Conservation (phyloP, 805 yeast species). For the Ogataea salicorniae region DNA sequence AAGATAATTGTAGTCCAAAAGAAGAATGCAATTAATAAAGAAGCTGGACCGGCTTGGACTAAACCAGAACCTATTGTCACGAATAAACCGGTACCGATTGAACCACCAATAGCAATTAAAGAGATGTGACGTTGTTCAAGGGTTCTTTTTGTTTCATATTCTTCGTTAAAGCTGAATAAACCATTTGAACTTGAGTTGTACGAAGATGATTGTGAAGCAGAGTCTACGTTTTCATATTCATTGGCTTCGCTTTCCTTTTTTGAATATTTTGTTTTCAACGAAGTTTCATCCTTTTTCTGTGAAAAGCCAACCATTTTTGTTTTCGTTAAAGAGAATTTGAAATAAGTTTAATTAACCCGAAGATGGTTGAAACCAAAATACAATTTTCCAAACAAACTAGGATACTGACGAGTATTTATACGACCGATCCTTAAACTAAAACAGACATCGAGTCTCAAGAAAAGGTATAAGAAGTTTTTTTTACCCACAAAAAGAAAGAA, state of each 20-base stretch:
- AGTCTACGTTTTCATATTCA: not conserved
- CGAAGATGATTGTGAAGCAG: slow-evolving; percentile 6
- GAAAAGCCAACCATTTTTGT: not conserved
- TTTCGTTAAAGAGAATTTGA: not conserved
- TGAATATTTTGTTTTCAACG: not conserved
- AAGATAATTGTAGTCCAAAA: slow-evolving; percentile 31
- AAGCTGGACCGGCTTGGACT: slow-evolving; percentile 32
- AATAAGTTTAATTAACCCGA: not conserved
- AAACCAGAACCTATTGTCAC: slow-evolving; percentile 34
- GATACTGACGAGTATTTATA: no score
- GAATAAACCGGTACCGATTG: slow-evolving; percentile 36
- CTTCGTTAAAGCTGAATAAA: slow-evolving; percentile 7
- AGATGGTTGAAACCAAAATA: no score
- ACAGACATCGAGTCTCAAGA: no score
- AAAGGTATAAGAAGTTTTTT: no score
- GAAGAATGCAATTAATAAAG: slow-evolving; percentile 29
- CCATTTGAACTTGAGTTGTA: slow-evolving; percentile 5
- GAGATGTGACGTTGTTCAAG: slow-evolving; percentile 33
- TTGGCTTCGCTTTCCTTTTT: not conserved
- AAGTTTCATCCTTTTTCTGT: not conserved
- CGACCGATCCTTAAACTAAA: no score
- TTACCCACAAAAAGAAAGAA: no score
- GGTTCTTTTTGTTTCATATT: slow-evolving; percentile 3
- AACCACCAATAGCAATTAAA: slow-evolving; percentile 37
- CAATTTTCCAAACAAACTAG: no score